Conservation (phyloP, 495 filamentous ascomycete genomes). For the Podospora australis region DNA sequence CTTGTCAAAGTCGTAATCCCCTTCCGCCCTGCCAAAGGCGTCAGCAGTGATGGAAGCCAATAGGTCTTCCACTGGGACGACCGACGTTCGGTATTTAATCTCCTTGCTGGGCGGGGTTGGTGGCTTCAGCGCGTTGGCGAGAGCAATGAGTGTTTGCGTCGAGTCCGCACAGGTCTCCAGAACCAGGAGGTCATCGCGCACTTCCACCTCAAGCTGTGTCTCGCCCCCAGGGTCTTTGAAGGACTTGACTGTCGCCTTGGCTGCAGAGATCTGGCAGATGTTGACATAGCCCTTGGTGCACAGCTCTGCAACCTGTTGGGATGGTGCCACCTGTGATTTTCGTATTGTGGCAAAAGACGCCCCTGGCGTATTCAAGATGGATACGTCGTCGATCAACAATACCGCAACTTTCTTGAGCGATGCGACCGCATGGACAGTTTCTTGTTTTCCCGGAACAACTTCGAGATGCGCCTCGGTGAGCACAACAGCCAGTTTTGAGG, state of each 20-base stretch:
- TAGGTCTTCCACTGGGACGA: slow-evolving; percentile 80
- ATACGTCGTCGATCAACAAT: slow-evolving; percentile 73
- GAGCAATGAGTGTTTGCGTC: slow-evolving; percentile 80
- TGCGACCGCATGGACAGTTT: slow-evolving; percentile 52
- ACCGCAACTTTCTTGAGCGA: slow-evolving; percentile 73
- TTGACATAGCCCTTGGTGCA: slow-evolving; percentile 71
- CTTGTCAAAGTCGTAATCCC: slow-evolving; percentile 50
- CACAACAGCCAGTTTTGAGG: slow-evolving; percentile 68
- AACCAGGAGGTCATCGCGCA: slow-evolving; percentile 78
- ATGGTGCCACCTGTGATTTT: slow-evolving; percentile 42
- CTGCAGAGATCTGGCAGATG: slow-evolving; percentile 76
- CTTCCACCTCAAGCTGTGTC: slow-evolving; percentile 68
- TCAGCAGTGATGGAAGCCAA: slow-evolving; percentile 84
- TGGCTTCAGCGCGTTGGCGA: slow-evolving; percentile 74
- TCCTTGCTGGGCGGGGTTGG: slow-evolving; percentile 73
- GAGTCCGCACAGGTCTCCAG: slow-evolving; percentile 96
- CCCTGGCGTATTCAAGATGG: slow-evolving; percentile 45
- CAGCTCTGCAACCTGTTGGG: slow-evolving; percentile 58
- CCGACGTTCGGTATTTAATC: slow-evolving; percentile 78
- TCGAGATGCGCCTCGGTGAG: slow-evolving; percentile 68
- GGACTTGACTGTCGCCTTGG: slow-evolving; percentile 55
- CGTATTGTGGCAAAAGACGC: slow-evolving; percentile 34
- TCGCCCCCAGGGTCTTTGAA: slow-evolving; percentile 44
- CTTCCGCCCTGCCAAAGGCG: slow-evolving; percentile 58
- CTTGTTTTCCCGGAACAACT: slow-evolving; percentile 53